A percentile compares a stretch with the other conserved stretches of the same genome.
phyloP scores from a whole-genome alignment of 2,329 filamentous ascomycete species.

The Cladosporium sp. region DNA sequence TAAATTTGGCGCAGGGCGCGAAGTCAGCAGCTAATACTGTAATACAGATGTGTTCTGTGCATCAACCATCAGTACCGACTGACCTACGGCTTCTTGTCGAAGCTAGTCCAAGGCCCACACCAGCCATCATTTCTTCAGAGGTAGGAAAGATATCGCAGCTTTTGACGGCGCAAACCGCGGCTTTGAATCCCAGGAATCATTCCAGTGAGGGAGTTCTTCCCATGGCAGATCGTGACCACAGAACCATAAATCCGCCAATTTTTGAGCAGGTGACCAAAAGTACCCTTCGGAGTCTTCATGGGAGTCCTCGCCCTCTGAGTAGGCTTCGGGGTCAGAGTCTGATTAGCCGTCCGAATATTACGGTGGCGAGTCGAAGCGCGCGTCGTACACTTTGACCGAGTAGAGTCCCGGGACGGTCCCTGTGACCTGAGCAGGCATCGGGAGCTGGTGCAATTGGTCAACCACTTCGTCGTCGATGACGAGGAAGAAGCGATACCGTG shows the following conservation, averaged over 20 bases:
- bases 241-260: not conserved
- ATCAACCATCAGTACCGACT: too few species aligned
- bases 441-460: not conserved
- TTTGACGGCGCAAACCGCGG: not conserved
- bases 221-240: not conserved
- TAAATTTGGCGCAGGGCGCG: too few species aligned
- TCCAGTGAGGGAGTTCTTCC: not conserved
- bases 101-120: too few species aligned
- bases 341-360: not conserved
- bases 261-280: not conserved
- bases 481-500: slow-evolving; percentile 2
- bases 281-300: not conserved
- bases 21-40: too few species aligned
- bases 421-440: too few species aligned
- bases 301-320: not conserved
- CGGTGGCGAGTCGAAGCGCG: not conserved
- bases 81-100: too few species aligned
- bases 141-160: too few species aligned
- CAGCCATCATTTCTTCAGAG: too few species aligned
- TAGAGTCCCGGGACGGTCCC: not conserved
- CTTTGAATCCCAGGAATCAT: not conserved
- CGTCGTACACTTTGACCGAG: slow-evolving; percentile 8
- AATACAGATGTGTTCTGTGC: too few species aligned
- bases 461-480: slow-evolving; percentile 2
- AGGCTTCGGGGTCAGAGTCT: not conserved